Conservation (phyloP, 129 eudicot genomes). For the carrot (Daucus carota) region DNA sequence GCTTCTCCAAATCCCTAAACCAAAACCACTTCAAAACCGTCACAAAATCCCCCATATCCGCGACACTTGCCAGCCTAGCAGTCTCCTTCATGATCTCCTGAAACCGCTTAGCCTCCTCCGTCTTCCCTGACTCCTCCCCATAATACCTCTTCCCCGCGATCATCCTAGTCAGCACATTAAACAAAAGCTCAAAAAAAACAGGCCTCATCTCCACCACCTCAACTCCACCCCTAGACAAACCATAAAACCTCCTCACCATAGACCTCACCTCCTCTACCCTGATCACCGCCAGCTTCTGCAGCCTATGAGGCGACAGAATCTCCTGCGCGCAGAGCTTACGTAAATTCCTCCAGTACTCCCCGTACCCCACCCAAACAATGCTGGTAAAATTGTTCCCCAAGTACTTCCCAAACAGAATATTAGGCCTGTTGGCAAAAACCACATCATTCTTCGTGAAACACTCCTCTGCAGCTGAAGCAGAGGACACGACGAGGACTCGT, state of each 20-base stretch:
- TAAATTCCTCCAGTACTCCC: slow-evolving; percentile 35
- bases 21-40: slow-evolving; percentile 48
- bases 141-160: slow-evolving; percentile 45
- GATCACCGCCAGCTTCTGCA: slow-evolving; percentile 16
- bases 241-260: background rate
- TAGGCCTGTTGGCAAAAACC: slow-evolving; percentile 37
- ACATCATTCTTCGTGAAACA: slow-evolving; percentile 33
- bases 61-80: slow-evolving; percentile 13
- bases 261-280: slow-evolving; percentile 35
- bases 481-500: slow-evolving; percentile 33
- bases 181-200: slow-evolving; percentile 24
- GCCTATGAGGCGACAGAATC: slow-evolving; percentile 27
- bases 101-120: slow-evolving; percentile 27
- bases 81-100: slow-evolving; percentile 34
- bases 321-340: slow-evolving; percentile 31
- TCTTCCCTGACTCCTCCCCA: slow-evolving; percentile 13
- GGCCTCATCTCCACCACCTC: slow-evolving; percentile 21
- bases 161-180: slow-evolving; percentile 51
- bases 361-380: slow-evolving; percentile 39
- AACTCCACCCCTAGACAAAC: background rate
- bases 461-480: slow-evolving; percentile 36
- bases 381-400: slow-evolving; percentile 33
- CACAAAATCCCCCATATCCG: slow-evolving; percentile 41
- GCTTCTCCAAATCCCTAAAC: slow-evolving; percentile 25
- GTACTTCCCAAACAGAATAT: slow-evolving; percentile 21